These are phyloP conservation scores for Hortaea sp. DNA, from an alignment of 2,329 filamentous ascomycete genomes.

Conservation along the genomic window DNA sequence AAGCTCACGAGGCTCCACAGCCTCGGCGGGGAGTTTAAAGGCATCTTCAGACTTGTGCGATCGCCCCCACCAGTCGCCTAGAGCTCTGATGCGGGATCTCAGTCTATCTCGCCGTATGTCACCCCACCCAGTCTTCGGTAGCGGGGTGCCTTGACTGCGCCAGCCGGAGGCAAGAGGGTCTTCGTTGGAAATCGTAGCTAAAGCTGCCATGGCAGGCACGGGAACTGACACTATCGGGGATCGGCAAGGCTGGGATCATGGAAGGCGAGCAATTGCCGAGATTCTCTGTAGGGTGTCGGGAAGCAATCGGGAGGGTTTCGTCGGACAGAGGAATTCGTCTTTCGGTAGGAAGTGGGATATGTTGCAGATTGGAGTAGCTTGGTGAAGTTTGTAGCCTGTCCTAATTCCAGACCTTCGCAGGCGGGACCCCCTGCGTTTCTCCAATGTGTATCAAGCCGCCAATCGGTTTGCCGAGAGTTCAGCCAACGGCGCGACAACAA, in stretches of 20 bases:
- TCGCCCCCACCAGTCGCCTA: conserved; percentile 17
- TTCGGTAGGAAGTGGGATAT: conserved; percentile 3
- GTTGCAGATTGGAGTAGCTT: neutral
- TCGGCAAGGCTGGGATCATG: conserved; percentile 23
- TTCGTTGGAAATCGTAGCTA: conserved; percentile 32
- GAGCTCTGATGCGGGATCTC: conserved; percentile 16
- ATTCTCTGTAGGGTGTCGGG: conserved; percentile 2
- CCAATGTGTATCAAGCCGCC: conserved; percentile 13
- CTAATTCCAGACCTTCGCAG: conserved; percentile 8
- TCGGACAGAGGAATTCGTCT: neutral
- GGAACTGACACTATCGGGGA: conserved; percentile 14
- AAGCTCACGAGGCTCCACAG: conserved; percentile 8
- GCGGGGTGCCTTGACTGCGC: conserved; percentile 33
- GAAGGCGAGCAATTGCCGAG: conserved; percentile 17
- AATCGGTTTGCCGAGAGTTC: conserved; percentile 11
- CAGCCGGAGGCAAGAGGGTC: conserved; percentile 31
- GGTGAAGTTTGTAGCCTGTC: neutral
- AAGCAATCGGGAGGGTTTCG: conserved; percentile 1
- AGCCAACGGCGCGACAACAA: conserved; percentile 1
- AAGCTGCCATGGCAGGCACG: conserved; percentile 35
- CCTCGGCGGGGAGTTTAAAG: neutral
- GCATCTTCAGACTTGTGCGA: neutral
- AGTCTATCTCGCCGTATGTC: conserved; percentile 27
- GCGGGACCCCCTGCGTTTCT: conserved; percentile 6
- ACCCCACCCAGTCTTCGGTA: conserved; percentile 36